phyloP scores from a whole-genome alignment of 2,329 filamentous ascomycete species.

The Chaetomiaceae sp. region DNA sequence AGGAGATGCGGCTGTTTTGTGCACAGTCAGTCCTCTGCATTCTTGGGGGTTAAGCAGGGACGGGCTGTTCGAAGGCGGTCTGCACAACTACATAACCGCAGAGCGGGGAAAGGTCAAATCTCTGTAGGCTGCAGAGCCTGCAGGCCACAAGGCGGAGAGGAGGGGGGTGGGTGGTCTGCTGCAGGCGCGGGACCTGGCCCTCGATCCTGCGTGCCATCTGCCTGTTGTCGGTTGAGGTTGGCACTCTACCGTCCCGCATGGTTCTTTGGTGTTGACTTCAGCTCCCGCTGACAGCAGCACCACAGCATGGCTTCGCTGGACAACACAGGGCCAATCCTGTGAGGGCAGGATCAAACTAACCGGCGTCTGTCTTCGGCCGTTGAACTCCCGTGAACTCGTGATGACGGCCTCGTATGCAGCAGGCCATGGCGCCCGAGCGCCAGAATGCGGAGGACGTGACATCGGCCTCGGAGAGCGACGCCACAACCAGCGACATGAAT shows the following conservation, averaged over 20 bases:
- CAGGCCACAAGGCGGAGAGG: slow-evolving; percentile 11
- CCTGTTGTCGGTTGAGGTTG: background rate
- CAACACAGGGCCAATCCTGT: no score
- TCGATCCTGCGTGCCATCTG: slow-evolving; percentile 14
- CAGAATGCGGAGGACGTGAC: slow-evolving; percentile 9
- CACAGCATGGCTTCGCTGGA: no score
- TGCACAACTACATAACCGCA: slow-evolving; percentile 4
- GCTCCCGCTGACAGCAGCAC: background rate
- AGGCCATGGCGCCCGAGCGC: background rate
- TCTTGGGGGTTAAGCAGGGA: background rate
- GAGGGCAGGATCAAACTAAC: background rate
- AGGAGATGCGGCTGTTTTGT: no score
- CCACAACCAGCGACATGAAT: slow-evolving; percentile 4
- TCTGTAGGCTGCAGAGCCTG: no score
- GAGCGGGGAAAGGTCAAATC: slow-evolving; percentile 6
- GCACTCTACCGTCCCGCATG: background rate
- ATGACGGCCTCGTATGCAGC: background rate
- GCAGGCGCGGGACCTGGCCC: slow-evolving; percentile 17
- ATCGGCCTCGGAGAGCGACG: slow-evolving; percentile 3
- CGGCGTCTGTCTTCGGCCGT: background rate
- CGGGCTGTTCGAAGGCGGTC: slow-evolving; percentile 13
- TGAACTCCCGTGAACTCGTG: background rate
- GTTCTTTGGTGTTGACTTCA: background rate
- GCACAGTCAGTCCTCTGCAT: no score
- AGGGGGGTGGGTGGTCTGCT: slow-evolving; percentile 9